phyloP scores from a whole-genome alignment of 208 protist genomes.

The Wallacemonas sp. region DNA sequence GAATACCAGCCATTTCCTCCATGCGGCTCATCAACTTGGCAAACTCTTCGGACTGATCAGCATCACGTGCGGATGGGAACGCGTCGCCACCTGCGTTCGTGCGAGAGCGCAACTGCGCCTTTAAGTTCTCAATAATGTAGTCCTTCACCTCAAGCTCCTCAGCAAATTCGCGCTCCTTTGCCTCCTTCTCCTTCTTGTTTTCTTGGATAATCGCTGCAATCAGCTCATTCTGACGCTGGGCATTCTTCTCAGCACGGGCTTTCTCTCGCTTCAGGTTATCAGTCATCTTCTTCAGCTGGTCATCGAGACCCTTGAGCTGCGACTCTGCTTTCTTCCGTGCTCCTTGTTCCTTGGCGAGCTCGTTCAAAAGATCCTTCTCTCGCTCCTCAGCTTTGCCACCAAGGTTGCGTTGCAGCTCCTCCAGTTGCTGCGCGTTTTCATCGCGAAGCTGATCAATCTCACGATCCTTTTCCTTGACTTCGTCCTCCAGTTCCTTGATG shows the following conservation, averaged over 20 bases:
- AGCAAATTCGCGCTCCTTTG: conserved; percentile 82
- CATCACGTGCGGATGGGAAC: conserved; percentile 25
- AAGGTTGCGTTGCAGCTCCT: conserved; percentile 43
- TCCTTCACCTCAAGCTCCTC: conserved; percentile 78
- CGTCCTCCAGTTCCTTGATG: conserved; percentile 59
- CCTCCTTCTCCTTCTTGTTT: conserved; percentile 86
- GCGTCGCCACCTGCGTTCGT: conserved; percentile 38
- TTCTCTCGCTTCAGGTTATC: conserved; percentile 71
- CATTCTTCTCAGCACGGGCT: conserved; percentile 51
- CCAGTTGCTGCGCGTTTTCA: conserved; percentile 30
- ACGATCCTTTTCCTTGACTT: conserved; percentile 41
- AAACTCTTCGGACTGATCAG: conserved; percentile 63
- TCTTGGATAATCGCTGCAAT: conserved; percentile 82
- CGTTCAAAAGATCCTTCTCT: conserved; percentile 40
- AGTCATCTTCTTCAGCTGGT: conserved; percentile 53
- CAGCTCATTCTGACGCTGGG: conserved; percentile 72
- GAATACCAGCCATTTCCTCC: conserved; percentile 71
- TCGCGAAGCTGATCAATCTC: conserved; percentile 47
- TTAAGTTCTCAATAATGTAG: conserved; percentile 80
- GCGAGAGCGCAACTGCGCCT: conserved; percentile 55
- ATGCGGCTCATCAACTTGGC: conserved; percentile 71
- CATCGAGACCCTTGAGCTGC: conserved; percentile 41
- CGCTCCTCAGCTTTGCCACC: conserved; percentile 23
- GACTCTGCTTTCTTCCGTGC: conserved; percentile 37
- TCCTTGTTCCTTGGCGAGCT: conserved; percentile 50